Percentiles rank a stretch among this genome's conserved stretches.
These are phyloP conservation scores for Taphrina wiesneri DNA, from an alignment of 1,139 yeast genomes.

Conservation along the genomic window DNA sequence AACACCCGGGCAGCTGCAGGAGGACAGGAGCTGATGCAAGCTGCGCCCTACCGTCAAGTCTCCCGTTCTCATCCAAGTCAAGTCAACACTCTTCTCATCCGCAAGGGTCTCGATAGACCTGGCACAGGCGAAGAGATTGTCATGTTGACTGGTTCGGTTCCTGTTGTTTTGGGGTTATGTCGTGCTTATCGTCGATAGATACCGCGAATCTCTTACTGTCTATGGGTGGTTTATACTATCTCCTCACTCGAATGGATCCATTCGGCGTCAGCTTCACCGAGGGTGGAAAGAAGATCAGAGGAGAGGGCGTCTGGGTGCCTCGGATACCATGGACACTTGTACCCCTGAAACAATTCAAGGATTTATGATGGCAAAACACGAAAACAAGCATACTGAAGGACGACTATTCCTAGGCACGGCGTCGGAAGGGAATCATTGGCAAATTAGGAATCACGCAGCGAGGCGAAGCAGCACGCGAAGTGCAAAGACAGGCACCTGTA, in stretches of 20 bases:
- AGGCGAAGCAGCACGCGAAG: neutral
- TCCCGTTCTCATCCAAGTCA: no score
- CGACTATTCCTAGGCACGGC: neutral
- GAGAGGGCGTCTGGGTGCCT: constrained; percentile 6
- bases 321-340: constrained; percentile 9
- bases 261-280: constrained; percentile 1
- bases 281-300: neutral
- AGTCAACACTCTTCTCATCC: no score
- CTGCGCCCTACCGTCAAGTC: no score
- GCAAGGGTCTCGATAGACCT: no score
- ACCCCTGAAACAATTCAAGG: constrained; percentile 13
- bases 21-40: neutral
- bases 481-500: neutral
- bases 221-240: neutral
- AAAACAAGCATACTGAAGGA: neutral
- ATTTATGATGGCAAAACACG: neutral
- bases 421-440: no score
- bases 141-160: neutral
- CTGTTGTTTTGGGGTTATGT: no score
- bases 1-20: no score
- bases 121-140: neutral
- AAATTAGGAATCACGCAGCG: no score
- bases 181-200: neutral
- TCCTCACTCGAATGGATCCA: constrained; percentile 16
- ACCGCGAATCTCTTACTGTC: neutral